Conservation (phyloP, 2,329 filamentous ascomycete species). For the Pseudogymnoascus sp. region DNA sequence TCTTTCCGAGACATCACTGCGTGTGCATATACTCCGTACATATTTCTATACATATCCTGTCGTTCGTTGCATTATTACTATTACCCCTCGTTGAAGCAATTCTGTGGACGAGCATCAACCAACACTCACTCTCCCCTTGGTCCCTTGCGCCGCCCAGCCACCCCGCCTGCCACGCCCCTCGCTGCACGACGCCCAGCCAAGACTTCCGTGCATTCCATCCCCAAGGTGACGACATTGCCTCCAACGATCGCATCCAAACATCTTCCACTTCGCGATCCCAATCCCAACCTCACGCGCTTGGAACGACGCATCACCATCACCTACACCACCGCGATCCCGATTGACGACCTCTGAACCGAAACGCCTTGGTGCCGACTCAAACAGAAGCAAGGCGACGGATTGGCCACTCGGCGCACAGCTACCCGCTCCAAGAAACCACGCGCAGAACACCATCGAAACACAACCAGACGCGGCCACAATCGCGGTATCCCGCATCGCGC, state of each 20-base stretch:
- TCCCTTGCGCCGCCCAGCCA: not conserved
- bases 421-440: not conserved
- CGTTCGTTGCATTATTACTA: not conserved
- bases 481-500: not conserved
- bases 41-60: not conserved
- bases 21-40: not conserved
- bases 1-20: not conserved
- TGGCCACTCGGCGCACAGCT: not conserved
- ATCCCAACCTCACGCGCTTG: not conserved
- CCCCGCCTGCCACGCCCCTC: not conserved
- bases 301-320: not conserved
- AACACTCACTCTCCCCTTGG: not conserved
- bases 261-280: not conserved
- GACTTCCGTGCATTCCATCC: not conserved
- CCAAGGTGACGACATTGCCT: not conserved
- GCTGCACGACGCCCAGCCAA: not conserved
- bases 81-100: not conserved
- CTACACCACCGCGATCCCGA: not conserved
- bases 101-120: too few species aligned
- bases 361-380: not conserved
- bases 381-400: not conserved
- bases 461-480: not conserved
- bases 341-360: not conserved
- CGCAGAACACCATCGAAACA: not conserved
- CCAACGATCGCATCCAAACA: not conserved